Percentiles rank a stretch among this genome's conserved stretches.
These are phyloP conservation scores for Colletotrichum tropicale DNA, from an alignment of 2,329 filamentous ascomycete species.

Conservation along the genomic window DNA sequence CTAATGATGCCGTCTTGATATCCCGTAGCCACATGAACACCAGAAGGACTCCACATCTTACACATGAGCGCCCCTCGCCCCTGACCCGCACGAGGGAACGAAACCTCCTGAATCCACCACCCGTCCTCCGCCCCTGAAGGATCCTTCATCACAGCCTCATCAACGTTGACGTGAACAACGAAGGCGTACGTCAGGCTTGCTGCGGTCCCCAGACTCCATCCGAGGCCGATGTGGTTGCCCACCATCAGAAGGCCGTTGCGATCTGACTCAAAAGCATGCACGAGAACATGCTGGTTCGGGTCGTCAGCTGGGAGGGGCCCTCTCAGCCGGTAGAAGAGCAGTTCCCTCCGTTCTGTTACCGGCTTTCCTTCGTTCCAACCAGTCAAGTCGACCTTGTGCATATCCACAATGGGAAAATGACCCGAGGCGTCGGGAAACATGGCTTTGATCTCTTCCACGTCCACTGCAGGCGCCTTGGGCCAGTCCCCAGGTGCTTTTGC, in stretches of 20 bases:
- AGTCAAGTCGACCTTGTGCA: conserved; percentile 60
- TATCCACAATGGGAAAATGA: conserved; percentile 54
- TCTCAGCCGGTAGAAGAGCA: conserved; percentile 54
- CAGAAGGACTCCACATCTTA: conserved; percentile 58
- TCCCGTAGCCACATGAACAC: conserved; percentile 57
- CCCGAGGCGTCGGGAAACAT: conserved; percentile 42
- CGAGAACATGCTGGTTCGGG: conserved; percentile 49
- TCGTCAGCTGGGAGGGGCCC: conserved; percentile 44
- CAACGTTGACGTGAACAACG: conserved; percentile 55
- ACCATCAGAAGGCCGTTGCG: conserved; percentile 60
- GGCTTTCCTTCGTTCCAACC: conserved; percentile 46
- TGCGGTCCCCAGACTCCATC: conserved; percentile 41
- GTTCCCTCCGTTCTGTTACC: conserved; percentile 49
- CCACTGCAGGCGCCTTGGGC: conserved; percentile 49
- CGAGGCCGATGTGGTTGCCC: conserved; percentile 53
- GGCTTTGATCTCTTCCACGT: conserved; percentile 44
- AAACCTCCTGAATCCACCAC: conserved; percentile 61
- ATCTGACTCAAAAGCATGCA: conserved; percentile 57
- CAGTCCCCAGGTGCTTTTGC: conserved; percentile 42
- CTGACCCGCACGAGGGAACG: conserved; percentile 50
- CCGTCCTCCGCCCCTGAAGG: conserved; percentile 32
- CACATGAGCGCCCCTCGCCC: conserved; percentile 52
- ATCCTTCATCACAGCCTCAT: conserved; percentile 50
- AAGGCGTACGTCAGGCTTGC: conserved; percentile 57
- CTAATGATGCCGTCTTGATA: conserved; percentile 56